These are phyloP conservation scores for Logfia minima DNA, from an alignment of 129 eudicot species.

Conservation along the genomic window DNA sequence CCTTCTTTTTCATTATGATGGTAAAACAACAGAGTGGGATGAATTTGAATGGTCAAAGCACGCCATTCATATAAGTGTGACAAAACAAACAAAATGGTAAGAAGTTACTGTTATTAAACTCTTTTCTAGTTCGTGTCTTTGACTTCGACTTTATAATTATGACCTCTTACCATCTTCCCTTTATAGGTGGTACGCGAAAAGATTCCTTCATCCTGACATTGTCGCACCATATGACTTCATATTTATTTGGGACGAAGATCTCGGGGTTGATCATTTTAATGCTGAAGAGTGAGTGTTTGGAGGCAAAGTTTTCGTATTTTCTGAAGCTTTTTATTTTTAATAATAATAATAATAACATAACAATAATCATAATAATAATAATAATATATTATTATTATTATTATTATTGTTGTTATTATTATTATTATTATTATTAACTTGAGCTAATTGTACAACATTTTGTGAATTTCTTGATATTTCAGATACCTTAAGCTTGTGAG, in stretches of 20 bases:
- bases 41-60: conserved; percentile 88
- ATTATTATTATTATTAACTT: neutral
- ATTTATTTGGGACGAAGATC: conserved; percentile 98
- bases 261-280: conserved; percentile 83
- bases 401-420: neutral
- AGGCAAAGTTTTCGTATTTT: neutral
- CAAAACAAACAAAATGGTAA: conserved; percentile 89
- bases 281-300: conserved; percentile 78
- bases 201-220: conserved; percentile 93
- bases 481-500: conserved; percentile 80
- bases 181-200: conserved; percentile 90
- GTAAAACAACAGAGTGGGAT: conserved; percentile 86
- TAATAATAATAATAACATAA: too few relatives aligned
- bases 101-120: conserved; percentile 5
- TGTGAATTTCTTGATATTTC: conserved; percentile 11
- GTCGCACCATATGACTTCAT: conserved; percentile 88
- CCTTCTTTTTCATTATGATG: conserved; percentile 87
- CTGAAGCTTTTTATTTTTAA: neutral
- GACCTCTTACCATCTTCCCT: conserved; percentile 7
- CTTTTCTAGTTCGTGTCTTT: neutral
- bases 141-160: conserved; percentile 6
- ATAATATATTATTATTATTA: too few relatives aligned
- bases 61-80: conserved; percentile 78
- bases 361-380: too few relatives aligned
- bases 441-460: neutral